Evolutionary conservation across 805 yeast genomes (phyloP).

Genomic region (Helenozyma rhizophorensis): DNA sequence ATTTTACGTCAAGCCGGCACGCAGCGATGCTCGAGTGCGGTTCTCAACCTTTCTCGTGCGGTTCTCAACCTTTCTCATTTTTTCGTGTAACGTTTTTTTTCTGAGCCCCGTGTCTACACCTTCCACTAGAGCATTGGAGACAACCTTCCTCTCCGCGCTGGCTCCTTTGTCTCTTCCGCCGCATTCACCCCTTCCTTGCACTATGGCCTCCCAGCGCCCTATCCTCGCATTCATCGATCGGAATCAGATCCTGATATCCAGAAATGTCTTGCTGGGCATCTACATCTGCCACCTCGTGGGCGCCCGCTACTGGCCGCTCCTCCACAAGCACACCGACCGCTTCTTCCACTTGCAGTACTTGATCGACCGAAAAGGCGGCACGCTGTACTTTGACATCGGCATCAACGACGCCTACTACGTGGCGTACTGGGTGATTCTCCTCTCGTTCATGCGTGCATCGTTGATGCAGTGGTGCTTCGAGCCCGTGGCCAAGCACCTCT

Average conservation of each 20-base stretch:
- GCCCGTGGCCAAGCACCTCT: slow-evolving; percentile 46
- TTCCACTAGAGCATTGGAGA: background rate
- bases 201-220: slow-evolving; percentile 6
- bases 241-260: slow-evolving; percentile 33
- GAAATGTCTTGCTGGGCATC: slow-evolving; percentile 23
- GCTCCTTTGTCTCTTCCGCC: background rate
- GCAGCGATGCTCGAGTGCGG: background rate
- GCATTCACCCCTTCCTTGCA: too few relatives aligned
- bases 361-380: slow-evolving; percentile 11
- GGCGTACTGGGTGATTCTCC: slow-evolving; percentile 47
- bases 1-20: too few relatives aligned
- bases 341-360: slow-evolving; percentile 33
- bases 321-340: slow-evolving; percentile 27
- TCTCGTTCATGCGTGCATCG: slow-evolving; percentile 57
- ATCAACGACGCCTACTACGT: slow-evolving; percentile 52
- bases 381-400: slow-evolving; percentile 48
- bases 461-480: slow-evolving; percentile 53
- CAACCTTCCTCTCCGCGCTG: background rate
- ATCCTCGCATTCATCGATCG: slow-evolving; percentile 22
- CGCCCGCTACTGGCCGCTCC: slow-evolving; percentile 8
- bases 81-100: background rate
- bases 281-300: slow-evolving; percentile 22
- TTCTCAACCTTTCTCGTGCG: background rate
- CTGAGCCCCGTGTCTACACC: background rate
- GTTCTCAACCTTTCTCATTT: background rate